Percentiles rank a stretch among this genome's conserved stretches.
phyloP scores from a whole-genome alignment of 768 basidiomycete species.

The Tylopilus sp. region DNA sequence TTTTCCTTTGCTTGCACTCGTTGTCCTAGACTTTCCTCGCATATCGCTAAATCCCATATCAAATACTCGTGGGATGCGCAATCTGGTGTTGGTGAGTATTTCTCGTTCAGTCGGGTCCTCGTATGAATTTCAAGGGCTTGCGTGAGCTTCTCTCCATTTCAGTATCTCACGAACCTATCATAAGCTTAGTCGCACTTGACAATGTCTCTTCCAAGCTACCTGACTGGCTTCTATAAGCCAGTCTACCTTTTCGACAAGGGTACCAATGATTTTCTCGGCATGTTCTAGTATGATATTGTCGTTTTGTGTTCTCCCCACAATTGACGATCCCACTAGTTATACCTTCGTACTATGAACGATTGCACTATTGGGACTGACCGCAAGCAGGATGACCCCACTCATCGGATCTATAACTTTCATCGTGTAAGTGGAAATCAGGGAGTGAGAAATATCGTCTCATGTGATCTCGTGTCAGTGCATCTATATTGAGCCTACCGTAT shows the following conservation, averaged over 20 bases:
- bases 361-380: conserved; percentile 65
- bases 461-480: too few relatives aligned
- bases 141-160: conserved; percentile 55
- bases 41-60: conserved; percentile 57
- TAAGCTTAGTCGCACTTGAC: too few relatives aligned
- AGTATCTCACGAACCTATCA: conserved; percentile 4
- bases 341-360: conserved; percentile 49
- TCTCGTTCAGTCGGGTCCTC: not conserved
- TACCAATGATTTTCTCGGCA: conserved; percentile 37
- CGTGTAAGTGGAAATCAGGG: conserved; percentile 36
- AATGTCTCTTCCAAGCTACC: too few relatives aligned
- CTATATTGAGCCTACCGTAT: conserved; percentile 3
- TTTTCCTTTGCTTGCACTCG: conserved; percentile 60
- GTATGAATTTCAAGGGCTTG: conserved; percentile 41
- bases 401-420: conserved; percentile 53
- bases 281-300: conserved; percentile 22
- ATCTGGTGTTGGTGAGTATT: conserved; percentile 60
- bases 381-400: conserved; percentile 64
- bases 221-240: conserved; percentile 34
- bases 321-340: conserved; percentile 19
- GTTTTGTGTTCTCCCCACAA: not conserved
- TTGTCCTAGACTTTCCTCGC: conserved; percentile 71
- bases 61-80: conserved; percentile 52
- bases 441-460: too few relatives aligned
- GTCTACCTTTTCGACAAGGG: conserved; percentile 39